These are phyloP conservation scores for Hypoxylon trugodes DNA, from an alignment of 495 filamentous ascomycete genomes.

Conservation along the genomic window DNA sequence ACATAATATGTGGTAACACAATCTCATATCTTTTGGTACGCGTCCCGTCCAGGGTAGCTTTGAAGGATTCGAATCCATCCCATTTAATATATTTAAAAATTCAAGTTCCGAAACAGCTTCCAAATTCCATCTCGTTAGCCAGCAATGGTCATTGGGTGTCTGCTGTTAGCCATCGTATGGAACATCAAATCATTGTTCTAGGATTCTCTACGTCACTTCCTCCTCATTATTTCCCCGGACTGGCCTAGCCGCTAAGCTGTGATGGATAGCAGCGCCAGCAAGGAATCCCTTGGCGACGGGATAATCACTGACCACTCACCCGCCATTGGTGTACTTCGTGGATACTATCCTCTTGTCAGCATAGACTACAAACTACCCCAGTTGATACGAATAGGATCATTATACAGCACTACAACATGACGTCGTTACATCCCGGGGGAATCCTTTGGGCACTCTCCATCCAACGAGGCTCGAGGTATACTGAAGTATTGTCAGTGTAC, in stretches of 20 bases:
- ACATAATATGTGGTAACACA: conserved; percentile 12
- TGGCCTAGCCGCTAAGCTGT: conserved; percentile 3
- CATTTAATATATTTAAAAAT: conserved; percentile 24
- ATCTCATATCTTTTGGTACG: conserved; percentile 9
- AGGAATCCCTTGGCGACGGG: conserved; percentile 14
- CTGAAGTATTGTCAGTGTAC: too few relatives aligned
- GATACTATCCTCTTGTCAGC: conserved; percentile 28
- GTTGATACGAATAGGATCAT: conserved; percentile 8
- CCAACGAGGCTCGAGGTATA: conserved; percentile 30
- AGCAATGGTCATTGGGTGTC: neutral
- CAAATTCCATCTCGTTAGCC: neutral
- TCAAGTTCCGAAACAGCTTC: neutral
- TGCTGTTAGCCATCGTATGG: conserved; percentile 62
- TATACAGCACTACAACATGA: conserved; percentile 22
- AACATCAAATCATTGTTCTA: conserved; percentile 57
- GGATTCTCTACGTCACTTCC: conserved; percentile 21
- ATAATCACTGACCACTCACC: neutral
- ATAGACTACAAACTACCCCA: conserved; percentile 15
- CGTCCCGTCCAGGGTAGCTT: conserved; percentile 28
- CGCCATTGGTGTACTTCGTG: conserved; percentile 22
- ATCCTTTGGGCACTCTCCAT: conserved; percentile 18
- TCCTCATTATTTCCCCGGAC: conserved; percentile 6
- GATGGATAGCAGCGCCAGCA: conserved; percentile 8
- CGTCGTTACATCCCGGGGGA: conserved; percentile 18
- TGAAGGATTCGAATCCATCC: conserved; percentile 32